These are phyloP conservation scores for Solanum megistacrolobum DNA, from an alignment of 257 asterid genomes.

Conservation along the genomic window DNA sequence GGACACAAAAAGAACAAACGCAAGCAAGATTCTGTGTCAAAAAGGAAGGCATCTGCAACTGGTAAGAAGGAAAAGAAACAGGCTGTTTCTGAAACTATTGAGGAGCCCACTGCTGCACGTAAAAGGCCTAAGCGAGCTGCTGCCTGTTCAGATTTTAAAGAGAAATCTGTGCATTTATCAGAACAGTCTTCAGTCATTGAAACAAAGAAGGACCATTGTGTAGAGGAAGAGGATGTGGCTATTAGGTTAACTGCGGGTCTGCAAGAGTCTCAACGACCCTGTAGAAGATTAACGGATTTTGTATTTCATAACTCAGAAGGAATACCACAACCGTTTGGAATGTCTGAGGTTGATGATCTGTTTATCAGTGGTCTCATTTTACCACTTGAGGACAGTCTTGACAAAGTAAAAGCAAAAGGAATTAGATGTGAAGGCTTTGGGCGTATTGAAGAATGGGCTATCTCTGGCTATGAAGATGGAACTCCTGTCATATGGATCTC, in stretches of 20 bases:
- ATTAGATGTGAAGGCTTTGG: constrained; percentile 83
- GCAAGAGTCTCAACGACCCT: constrained; percentile 54
- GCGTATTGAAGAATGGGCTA: constrained; percentile 89
- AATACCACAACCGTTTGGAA: constrained; percentile 64
- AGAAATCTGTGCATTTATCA: constrained; percentile 38
- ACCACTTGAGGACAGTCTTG: constrained; percentile 58
- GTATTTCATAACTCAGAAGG: constrained; percentile 63
- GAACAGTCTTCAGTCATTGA: constrained; percentile 46
- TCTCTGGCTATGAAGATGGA: constrained; percentile 96
- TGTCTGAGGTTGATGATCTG: constrained; percentile 71
- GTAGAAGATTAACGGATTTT: constrained; percentile 67
- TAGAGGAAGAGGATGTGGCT: constrained; percentile 71
- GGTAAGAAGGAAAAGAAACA: constrained; percentile 41
- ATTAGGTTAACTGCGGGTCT: constrained; percentile 56
- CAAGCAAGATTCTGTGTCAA: constrained; percentile 18
- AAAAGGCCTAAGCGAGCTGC: constrained; percentile 88
- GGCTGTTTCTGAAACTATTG: constrained; percentile 19
- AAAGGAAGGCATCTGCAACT: constrained; percentile 25
- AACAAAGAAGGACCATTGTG: constrained; percentile 34
- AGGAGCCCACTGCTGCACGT: constrained; percentile 28
- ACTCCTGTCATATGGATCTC: constrained; percentile 79
- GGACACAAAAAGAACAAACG: constrained; percentile 25
- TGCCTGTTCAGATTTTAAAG: constrained; percentile 72
- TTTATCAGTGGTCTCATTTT: constrained; percentile 61
- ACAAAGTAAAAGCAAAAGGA: constrained; percentile 51